Evolutionary conservation across 208 protist genomes (phyloP), one percentile per base, ranked within the genome.

Genomic region (Leishmania martiniquensis): DNA sequence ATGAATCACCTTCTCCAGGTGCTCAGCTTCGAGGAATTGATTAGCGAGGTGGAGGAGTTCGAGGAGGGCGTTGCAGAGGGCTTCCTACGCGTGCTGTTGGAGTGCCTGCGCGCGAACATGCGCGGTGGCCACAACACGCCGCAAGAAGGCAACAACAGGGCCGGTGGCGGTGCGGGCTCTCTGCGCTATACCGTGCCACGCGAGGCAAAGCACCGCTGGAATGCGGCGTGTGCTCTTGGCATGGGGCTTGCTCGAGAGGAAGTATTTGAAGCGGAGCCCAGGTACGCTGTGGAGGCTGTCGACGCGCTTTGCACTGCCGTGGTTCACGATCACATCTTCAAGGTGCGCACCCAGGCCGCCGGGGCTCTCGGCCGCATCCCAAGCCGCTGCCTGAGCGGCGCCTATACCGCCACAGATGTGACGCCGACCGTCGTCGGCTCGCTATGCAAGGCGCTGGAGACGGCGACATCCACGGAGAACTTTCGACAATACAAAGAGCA

Each of bases 261-360:
- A 7, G 81, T 93, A 9, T 93, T 93, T 63, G 90, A 93, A 52
- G 91, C 90, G 39, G 89, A 97, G 83, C 93, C 90, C 9, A 78
- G 75, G 47, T 79, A 75, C 62, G 82, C 89, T 20, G 77, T 85
- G 42, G 80, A 83, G 74, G 87, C 85, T 10, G 86, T 97, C 3
- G 83, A 90, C 25, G 82, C 83, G 2, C 85, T 97, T 17, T 86
- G 76, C 57, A 79, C 82, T 20, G 69, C 88, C 7, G 82, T 95
- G 6, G 77, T 85, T 63, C 80, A 81, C 20, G 93, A 97, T 45
- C 83, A 86, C 62, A 92, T 91, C 49, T 94, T 93, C 76, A 97
- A 97, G 72, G 93, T 97, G 29, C 91, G 91, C 73, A 93, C 89
- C n/a, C 91, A 93, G 77, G 91, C 91, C 22, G 93, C 90, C 7